Evolutionary conservation across 2,329 filamentous ascomycete species (phyloP).

Genomic region (Pseudopyricularia cyperi): DNA sequence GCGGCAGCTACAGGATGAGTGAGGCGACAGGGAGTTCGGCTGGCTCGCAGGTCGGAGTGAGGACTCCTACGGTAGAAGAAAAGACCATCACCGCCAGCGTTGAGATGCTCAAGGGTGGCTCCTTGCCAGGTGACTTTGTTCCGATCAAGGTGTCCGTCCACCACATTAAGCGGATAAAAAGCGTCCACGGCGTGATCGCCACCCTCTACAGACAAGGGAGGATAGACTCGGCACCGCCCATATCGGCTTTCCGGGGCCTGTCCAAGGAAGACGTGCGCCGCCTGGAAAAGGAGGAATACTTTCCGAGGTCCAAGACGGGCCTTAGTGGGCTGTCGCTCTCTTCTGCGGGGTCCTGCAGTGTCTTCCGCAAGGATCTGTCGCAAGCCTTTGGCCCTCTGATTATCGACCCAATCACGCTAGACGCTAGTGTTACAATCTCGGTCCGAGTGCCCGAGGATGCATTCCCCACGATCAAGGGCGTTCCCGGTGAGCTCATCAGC

Average conservation of each 20-base stretch:
- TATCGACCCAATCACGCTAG: slow-evolving; percentile 68
- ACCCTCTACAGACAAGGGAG: slow-evolving; percentile 85
- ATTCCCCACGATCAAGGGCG: slow-evolving; percentile 81
- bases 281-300: slow-evolving; percentile 68
- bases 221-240: slow-evolving; percentile 61
- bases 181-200: slow-evolving; percentile 81
- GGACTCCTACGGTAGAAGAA: slow-evolving; percentile 38
- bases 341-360: slow-evolving; percentile 72
- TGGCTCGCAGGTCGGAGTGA: slow-evolving; percentile 12
- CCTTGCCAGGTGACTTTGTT: slow-evolving; percentile 71
- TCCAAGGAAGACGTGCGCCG: slow-evolving; percentile 54
- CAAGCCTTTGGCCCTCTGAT: slow-evolving; percentile 83
- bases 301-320: slow-evolving; percentile 76
- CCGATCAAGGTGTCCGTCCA: slow-evolving; percentile 70
- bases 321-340: slow-evolving; percentile 77
- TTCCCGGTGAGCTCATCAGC: slow-evolving; percentile 86
- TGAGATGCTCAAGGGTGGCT: slow-evolving; percentile 71
- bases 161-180: slow-evolving; percentile 82
- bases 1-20: slow-evolving; percentile 18
- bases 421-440: slow-evolving; percentile 67
- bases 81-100: slow-evolving; percentile 79
- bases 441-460: slow-evolving; percentile 80
- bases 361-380: slow-evolving; percentile 90
- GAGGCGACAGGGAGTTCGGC: neutral
- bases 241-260: slow-evolving; percentile 31